Evolutionary conservation across 2,329 filamentous ascomycete species (phyloP), one percentile per base, ranked within the genome.

Genomic region (Alternaria solani): DNA sequence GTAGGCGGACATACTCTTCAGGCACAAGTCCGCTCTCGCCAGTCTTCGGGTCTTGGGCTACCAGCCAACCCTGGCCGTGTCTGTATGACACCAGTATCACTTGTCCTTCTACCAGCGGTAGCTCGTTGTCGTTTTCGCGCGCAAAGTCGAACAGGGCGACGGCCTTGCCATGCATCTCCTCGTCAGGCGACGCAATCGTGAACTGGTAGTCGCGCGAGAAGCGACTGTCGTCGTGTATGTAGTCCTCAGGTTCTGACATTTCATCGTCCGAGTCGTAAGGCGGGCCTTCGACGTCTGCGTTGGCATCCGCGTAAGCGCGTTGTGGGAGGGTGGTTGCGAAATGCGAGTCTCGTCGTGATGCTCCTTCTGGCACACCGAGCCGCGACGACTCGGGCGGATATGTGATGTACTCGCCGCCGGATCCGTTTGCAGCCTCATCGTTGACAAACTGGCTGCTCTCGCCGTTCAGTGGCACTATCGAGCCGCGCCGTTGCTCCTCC

Each of bases 151-250:
- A 99, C 23, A 99, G 84, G 7, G 95, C 95, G 28, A 99, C 92
- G 20, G 93, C 94, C 76, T 96, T 97, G 49, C 95, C 95, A 74
- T 97, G 94, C 87, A 97, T 97, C 78, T 98, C 93, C 80, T 98
- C 94, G 77, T 98, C 95, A 5, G 94, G 93, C 14, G 92, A 96
- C 16, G 92, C 94, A 69, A 97, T 96, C 18, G 93, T 96, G 77
- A 97, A 97, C 71, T 96, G 92, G 77, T 96, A 97, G 78, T 97
- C 92, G 67, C 91, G 88, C 46, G 93, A 96, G 79, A 94, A 96
- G 71, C 93, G 88, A 56, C 89, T 92, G 75, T 92, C 86, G 73
- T 93, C 89, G 39, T 78, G 75, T 54, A 80, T 76, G 55, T 73
- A 79, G 68, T 88, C 86, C 59, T 86, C 77, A 2, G 71, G 70